Base-by-base conservation (phyloP, 805 yeast genomes). In the Yarrowia deformans region DNA sequence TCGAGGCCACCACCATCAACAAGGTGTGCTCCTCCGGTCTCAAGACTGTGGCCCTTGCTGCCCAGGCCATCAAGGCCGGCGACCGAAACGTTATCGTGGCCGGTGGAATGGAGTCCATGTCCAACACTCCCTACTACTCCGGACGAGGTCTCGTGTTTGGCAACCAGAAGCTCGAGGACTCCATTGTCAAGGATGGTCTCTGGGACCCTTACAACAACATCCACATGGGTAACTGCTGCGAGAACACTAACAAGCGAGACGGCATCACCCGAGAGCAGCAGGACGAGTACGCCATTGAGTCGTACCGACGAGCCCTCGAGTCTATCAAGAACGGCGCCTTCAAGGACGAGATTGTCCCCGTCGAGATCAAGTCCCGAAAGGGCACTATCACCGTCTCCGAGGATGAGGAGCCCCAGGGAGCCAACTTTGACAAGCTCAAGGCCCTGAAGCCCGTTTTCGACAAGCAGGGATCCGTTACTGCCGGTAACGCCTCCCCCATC, bases 71-170 rank as follows among this genome's bases (percentile, higher is more conserved):
- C 75, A 79, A 89, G 77, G 84, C 91, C 72, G 97, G 97, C 70
- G 85, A 86, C 77, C 91, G 97, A 71, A 93, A 90, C 77, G 87
- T 93, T 69, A 91, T 94, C 43, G 88, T 93, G 73, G 94, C 93
- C 39, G 98, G 98, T 73, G 98, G 98, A 77, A 92, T 95, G 74
- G 98, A 93, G 81, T 90, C 97, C 61, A 93, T 93, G 98, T 85
- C 97, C 67, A 93, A 93, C 78, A 84, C 93, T 42, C 98, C 98
- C 69, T 93, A 90, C 84, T 93, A 93, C 77, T 77, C 90, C 69
- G 93, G 94, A 70, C 80, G 89, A 70, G 93, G 91, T 46, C 83
- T 85, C 55, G 77, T 82, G 70, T 85, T 80, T 70, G 89, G 88
- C 70, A 83, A 84, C 72, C 73, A 81, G 54, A 69, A 79, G 69